Evolutionary conservation across 768 basidiomycete species (phyloP).

Genomic region (Albatrellus ellisii): DNA sequence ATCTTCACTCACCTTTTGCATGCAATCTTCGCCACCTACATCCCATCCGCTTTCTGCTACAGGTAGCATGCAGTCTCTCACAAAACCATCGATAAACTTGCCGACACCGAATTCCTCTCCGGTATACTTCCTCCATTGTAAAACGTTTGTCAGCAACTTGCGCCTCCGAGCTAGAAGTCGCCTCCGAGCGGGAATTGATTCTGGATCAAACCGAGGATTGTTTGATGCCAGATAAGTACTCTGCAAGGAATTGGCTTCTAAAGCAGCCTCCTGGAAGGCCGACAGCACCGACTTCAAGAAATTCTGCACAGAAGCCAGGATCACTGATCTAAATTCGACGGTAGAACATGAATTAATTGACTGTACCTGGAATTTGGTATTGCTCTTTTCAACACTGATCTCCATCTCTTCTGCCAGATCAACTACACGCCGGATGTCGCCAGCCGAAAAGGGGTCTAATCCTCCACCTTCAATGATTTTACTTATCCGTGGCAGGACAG

Average conservation of each 20-base stretch:
- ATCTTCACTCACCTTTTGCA: conserved; percentile 36
- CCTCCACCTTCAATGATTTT: conserved; percentile 70
- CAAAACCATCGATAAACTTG: conserved; percentile 38
- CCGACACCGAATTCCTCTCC: conserved; percentile 47
- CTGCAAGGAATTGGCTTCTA: conserved; percentile 35
- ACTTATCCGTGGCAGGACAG: conserved; percentile 61
- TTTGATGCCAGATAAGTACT: conserved; percentile 33
- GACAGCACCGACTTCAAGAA: conserved; percentile 40
- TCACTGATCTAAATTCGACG: neutral
- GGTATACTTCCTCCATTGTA: conserved; percentile 66
- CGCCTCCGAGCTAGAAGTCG: conserved; percentile 53
- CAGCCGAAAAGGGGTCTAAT: conserved; percentile 68
- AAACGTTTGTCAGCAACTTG: conserved; percentile 63
- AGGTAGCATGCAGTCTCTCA: conserved; percentile 46
- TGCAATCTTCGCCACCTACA: conserved; percentile 62
- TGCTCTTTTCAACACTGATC: conserved; percentile 51
- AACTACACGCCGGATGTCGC: conserved; percentile 44
- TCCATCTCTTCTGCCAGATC: conserved; percentile 77
- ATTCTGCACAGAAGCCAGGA: conserved; percentile 24
- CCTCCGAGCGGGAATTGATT: conserved; percentile 53
- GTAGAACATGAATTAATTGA: neutral
- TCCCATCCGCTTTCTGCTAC: conserved; percentile 77
- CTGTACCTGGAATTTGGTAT: conserved; percentile 49
- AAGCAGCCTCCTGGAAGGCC: conserved; percentile 42
- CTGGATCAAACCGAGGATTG: conserved; percentile 55